Percentiles rank a stretch among this genome's conserved stretches.
Evolutionary conservation across 768 basidiomycete species (phyloP).

Genomic region (Exidia glandulosa): DNA sequence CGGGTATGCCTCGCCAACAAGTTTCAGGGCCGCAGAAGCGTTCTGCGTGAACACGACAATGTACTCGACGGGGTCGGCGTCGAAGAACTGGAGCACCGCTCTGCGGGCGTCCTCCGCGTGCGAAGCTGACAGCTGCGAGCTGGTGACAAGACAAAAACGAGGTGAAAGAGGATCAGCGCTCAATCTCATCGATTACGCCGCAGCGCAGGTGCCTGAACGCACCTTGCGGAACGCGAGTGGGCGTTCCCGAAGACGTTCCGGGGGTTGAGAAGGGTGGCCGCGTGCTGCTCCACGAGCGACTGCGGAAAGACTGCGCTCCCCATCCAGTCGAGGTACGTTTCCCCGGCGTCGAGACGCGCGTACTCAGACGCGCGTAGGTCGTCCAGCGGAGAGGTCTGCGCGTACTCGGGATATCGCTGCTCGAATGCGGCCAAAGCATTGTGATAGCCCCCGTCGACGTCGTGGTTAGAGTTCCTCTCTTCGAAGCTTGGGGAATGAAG

Average conservation of each 20-base stretch:
- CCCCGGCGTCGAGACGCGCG: slow-evolving; percentile 45
- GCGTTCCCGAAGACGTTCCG: slow-evolving; percentile 67
- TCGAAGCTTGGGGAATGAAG: too few species aligned
- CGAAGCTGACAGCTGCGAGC: slow-evolving; percentile 58
- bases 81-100: slow-evolving; percentile 67
- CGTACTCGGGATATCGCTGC: slow-evolving; percentile 40
- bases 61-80: slow-evolving; percentile 56
- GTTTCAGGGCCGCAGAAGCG: slow-evolving; percentile 66
- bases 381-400: slow-evolving; percentile 60
- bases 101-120: slow-evolving; percentile 59
- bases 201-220: slow-evolving; percentile 10
- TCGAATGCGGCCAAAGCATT: slow-evolving; percentile 30
- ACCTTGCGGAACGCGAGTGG: slow-evolving; percentile 76
- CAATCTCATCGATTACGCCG: background rate
- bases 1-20: slow-evolving; percentile 73
- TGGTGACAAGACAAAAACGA: slow-evolving; percentile 23
- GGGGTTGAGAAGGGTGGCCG: slow-evolving; percentile 45
- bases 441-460: too few species aligned
- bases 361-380: slow-evolving; percentile 55
- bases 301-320: slow-evolving; percentile 74
- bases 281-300: slow-evolving; percentile 58
- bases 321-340: slow-evolving; percentile 83
- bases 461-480: too few species aligned
- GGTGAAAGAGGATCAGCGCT: background rate
- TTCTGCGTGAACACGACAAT: slow-evolving; percentile 77